phyloP scores from a whole-genome alignment of 164 flowering plant genomes.

The Pachysandra terminalis region DNA sequence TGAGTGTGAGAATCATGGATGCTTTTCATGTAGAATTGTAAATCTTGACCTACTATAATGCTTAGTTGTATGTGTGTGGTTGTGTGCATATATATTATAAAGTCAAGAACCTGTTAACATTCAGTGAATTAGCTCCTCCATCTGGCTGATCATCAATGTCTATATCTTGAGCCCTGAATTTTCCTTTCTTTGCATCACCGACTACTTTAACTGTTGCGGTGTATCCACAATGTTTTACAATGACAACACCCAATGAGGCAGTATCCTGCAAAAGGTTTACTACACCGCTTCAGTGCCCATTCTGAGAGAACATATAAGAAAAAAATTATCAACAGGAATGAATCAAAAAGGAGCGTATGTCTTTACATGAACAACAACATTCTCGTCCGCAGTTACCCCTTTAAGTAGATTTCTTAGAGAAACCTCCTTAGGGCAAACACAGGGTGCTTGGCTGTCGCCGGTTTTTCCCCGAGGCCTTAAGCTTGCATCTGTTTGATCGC shows the following conservation, averaged over 20 bases:
- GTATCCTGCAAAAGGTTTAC: conserved; percentile 57
- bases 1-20: no score
- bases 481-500: conserved; percentile 33
- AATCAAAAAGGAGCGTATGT: conserved; percentile 2
- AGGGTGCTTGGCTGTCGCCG: conserved; percentile 20
- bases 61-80: neutral
- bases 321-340: neutral
- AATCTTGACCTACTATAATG: neutral
- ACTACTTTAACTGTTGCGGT: conserved; percentile 63
- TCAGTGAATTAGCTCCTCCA: conserved; percentile 91
- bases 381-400: conserved; percentile 93
- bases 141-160: conserved; percentile 75
- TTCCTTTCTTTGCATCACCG: conserved; percentile 43
- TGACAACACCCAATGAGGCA: conserved; percentile 58
- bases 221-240: conserved; percentile 68
- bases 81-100: no score
- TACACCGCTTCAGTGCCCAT: conserved; percentile 12
- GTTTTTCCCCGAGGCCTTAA: conserved; percentile 32
- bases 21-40: no score
- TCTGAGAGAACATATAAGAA: neutral
- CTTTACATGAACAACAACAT: conserved; percentile 76
- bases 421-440: conserved; percentile 38
- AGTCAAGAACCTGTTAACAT: conserved; percentile 59
- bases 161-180: conserved; percentile 35
- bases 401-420: conserved; percentile 63